A percentile compares a stretch with the other conserved stretches of the same genome.
Evolutionary conservation across 805 yeast genomes (phyloP).

Genomic region (Yarrowia keelungensis): DNA sequence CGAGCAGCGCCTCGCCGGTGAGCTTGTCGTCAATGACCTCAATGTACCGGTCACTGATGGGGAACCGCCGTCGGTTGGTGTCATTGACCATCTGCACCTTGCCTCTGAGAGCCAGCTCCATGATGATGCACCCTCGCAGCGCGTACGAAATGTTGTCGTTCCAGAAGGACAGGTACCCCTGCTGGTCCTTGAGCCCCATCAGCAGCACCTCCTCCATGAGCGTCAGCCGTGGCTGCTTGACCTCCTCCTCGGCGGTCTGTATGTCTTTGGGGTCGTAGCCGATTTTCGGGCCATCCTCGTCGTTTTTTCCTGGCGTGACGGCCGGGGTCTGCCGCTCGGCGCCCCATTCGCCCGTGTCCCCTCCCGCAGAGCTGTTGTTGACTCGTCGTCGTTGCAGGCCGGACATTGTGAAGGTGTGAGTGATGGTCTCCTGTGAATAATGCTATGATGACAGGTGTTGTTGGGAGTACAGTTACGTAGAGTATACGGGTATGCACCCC

Average conservation of each 20-base stretch:
- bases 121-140: conserved; percentile 87
- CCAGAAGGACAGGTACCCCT: conserved; percentile 97
- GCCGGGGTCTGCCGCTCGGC: conserved; percentile 10
- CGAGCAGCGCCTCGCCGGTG: conserved; percentile 94
- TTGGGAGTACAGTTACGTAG: not conserved
- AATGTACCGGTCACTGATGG: conserved; percentile 82
- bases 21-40: conserved; percentile 85
- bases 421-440: not conserved
- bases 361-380: conserved; percentile 41
- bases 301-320: conserved; percentile 8
- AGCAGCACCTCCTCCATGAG: conserved; percentile 95
- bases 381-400: conserved; percentile 47
- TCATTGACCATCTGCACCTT: conserved; percentile 89
- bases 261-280: conserved; percentile 83
- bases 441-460: conserved; percentile 1
- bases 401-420: conserved; percentile 34
- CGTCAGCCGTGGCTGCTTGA: conserved; percentile 74
- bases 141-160: conserved; percentile 97
- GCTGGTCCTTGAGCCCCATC: conserved; percentile 92
- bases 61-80: conserved; percentile 88
- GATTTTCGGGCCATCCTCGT: conserved; percentile 62
- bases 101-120: conserved; percentile 91
- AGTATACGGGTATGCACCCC: not conserved
- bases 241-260: conserved; percentile 55
- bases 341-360: conserved; percentile 7